Evolutionary conservation across 2,329 filamentous ascomycete genomes (phyloP), one percentile per base, ranked within the genome.

Genomic region (Talaromyces sp.): DNA sequence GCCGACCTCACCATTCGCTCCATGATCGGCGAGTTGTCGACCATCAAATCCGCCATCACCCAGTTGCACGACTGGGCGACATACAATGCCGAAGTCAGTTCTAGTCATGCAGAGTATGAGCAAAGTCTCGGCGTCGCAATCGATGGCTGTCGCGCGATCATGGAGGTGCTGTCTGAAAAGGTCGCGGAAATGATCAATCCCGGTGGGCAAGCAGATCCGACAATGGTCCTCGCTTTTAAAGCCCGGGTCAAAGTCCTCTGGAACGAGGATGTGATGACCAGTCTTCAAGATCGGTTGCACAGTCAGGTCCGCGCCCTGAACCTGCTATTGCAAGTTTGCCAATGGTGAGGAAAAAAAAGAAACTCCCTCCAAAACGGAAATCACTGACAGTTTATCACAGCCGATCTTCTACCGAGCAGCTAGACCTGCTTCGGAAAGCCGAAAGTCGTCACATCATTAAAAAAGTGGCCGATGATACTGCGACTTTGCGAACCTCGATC

Each of bases 1-100:
- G 73, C 75, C 44, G 75, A 77, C 60, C 64, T 74, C 56, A 76
- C 73, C 17, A 75, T 78, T 49, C 67, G 67, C 39, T 71, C 71
- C 27, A 70, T 77, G 42, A 72, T 77, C 44, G 64, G 66, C 19
- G 71, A 77, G 63, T 65, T 77, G 53, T 68, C 60, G 7, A 73
- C 72, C n/a, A 73, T 77, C 62, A 68, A 70, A 53, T 69, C 72
- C 0, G 72, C 75, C 7, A 66, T 78, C 32, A 70, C 67, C 13
- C 72, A 75, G 57, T 69, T 77, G 33, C 67, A 73, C 47, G 71
- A 75, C 42, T 76, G 73, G 73, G 67, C 72, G 8, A 65, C 64
- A 17, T 67, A 65, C 44, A 69, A 69, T 61, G 62, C 67, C 27
- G 58, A 65, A 39, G 63, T 67, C 55, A 66, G 67, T 22, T 61